A percentile compares a stretch with the other conserved stretches of the same genome.
phyloP scores from a whole-genome alignment of 2,329 filamentous ascomycete species.

The Aspergillus brasiliensis region DNA sequence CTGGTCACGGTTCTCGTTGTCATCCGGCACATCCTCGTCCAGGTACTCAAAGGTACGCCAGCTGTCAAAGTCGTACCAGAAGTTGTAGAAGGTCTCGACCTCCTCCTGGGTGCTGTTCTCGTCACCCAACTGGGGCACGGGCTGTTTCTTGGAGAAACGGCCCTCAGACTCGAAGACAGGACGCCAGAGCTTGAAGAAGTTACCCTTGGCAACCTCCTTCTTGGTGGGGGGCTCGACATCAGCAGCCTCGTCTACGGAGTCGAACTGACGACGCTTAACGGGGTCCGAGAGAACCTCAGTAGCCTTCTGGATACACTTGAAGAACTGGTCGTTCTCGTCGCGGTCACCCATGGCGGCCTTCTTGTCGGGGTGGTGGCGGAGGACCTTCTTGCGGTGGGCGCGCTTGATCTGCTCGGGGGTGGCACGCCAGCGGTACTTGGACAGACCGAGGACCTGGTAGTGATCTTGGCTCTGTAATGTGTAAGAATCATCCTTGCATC shows the following conservation, averaged over 20 bases:
- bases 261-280: constrained; percentile 88
- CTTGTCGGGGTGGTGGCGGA: constrained; percentile 98
- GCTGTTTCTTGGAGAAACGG: constrained; percentile 88
- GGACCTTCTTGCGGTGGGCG: constrained; percentile 98
- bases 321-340: constrained; percentile 92
- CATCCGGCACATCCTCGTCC: constrained; percentile 97
- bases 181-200: constrained; percentile 95
- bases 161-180: constrained; percentile 87
- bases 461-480: constrained; percentile 79
- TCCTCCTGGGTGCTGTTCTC: constrained; percentile 84
- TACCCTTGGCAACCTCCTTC: constrained; percentile 81
- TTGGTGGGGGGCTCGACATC: constrained; percentile 91
- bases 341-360: constrained; percentile 84
- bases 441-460: constrained; percentile 92
- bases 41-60: constrained; percentile 98
- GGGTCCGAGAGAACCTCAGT: constrained; percentile 92
- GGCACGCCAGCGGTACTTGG: constrained; percentile 87
- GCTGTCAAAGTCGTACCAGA: constrained; percentile 99
- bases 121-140: constrained; percentile 82
- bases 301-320: constrained; percentile 99
- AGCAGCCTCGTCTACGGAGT: constrained; percentile 92
- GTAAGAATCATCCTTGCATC: constrained; percentile 15
- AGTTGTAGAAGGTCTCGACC: constrained; percentile 97
- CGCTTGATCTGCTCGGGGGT: constrained; percentile 99
- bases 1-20: constrained; percentile 98